Evolutionary conservation across 352 stramenopile species (phyloP), one percentile per base, ranked within the genome.

Genomic region (Pythium rhizo-oryzae): DNA sequence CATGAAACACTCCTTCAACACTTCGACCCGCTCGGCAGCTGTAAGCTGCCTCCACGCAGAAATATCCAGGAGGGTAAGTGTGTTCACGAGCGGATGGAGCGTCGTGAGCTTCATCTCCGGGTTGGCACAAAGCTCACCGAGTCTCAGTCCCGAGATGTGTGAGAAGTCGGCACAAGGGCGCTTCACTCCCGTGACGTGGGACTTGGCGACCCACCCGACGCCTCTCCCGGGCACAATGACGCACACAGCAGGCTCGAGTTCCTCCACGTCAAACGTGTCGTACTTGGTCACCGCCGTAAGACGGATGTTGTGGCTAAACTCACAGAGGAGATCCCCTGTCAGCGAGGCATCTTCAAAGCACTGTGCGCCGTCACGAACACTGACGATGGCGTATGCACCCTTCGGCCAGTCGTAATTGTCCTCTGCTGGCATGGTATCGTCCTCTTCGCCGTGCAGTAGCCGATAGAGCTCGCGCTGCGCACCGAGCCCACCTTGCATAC

Each of bases 161-260:
- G 51, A 25, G 28, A 25, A 54, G 1, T 54, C 47, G 11, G 51
- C 25, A 4, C 8, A 9, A 13, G 52, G 52, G 8, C 52, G 47
- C 25, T 6, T 18, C 8, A 54, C 4, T 6, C 8, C 47, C 1
- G 19, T 33, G 18, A 35, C 47, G 15, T 54, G 8, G 19, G 19
- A 8, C 15, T 46, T 58, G 4, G 52, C 15, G 52, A 58, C 13
- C 52, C 52, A 58, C 0, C 28, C 52, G 1, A 30, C 25, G 15
- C 52, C 52, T 19, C 19, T 13, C 8, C 52, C 28, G 15, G 52
- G 30, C 15, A 58, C 30, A 30, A 58, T 58, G n/a, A 58, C 52
- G 30, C 52, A 58, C 7, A 58, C 52, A 9, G 18, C 52, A 28
- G n/a, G 5, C 4, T 11, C 9, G 5, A 57, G 28, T 13, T 39